These are phyloP conservation scores for Middelhovenomyces tepae DNA, from an alignment of 805 yeast species.

Conservation along the genomic window DNA sequence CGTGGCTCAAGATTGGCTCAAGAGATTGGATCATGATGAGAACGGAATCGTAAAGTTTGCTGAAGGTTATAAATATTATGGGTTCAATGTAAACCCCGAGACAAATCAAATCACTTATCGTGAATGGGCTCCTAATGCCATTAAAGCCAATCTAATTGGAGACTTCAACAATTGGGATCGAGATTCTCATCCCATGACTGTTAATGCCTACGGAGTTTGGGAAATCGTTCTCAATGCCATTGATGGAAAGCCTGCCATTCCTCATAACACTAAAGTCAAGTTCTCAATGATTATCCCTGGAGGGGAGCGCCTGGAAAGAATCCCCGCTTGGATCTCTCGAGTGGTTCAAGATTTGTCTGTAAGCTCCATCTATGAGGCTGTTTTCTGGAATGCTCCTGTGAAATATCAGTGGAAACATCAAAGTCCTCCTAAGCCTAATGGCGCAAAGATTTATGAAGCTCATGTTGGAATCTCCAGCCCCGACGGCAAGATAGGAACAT, in stretches of 20 bases:
- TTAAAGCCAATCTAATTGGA: conserved; percentile 69
- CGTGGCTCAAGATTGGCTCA: conserved; percentile 56
- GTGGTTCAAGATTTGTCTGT: conserved; percentile 55
- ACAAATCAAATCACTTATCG: conserved; percentile 52
- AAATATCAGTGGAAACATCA: conserved; percentile 51
- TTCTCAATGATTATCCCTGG: conserved; percentile 54
- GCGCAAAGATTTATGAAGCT: conserved; percentile 82
- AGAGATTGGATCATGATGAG: conserved; percentile 45
- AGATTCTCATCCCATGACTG: conserved; percentile 41
- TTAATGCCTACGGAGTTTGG: conserved; percentile 67
- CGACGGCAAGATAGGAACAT: conserved; percentile 75
- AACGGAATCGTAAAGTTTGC: conserved; percentile 66
- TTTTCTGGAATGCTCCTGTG: conserved; percentile 81
- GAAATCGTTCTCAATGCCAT: conserved; percentile 47
- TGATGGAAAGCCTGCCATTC: conserved; percentile 53
- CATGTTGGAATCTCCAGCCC: conserved; percentile 90
- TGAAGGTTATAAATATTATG: conserved; percentile 65
- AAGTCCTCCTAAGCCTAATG: conserved; percentile 48
- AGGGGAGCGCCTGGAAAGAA: conserved; percentile 66
- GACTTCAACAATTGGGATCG: conserved; percentile 85
- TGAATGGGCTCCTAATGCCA: conserved; percentile 91
- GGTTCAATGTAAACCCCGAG: conserved; percentile 52
- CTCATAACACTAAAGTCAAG: conserved; percentile 68
- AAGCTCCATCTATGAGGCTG: conserved; percentile 59
- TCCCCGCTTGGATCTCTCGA: conserved; percentile 84